Conservation (phyloP, 2,329 filamentous ascomycete species). For the Pyrenophora tritici-repentis region DNA sequence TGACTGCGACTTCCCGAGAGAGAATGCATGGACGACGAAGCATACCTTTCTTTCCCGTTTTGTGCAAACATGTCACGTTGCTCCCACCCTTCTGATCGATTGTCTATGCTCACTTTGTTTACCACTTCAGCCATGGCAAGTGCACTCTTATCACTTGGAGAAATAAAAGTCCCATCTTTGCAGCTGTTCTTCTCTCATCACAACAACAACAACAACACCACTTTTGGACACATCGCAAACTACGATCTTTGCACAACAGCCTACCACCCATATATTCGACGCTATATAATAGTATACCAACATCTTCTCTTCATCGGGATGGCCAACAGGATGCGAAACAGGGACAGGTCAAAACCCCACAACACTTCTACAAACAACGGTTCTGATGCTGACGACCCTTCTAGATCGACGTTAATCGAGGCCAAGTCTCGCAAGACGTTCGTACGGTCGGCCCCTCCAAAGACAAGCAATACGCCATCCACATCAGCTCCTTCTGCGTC, state of each 20-base stretch:
- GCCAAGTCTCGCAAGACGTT: not conserved
- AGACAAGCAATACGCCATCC: not conserved
- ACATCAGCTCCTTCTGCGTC: not conserved
- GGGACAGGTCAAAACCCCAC: slow-evolving; percentile 4
- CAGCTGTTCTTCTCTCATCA: slow-evolving; percentile 5
- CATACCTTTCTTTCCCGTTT: not conserved
- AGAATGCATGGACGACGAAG: not conserved
- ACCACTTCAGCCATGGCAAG: slow-evolving; percentile 12
- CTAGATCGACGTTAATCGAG: not conserved
- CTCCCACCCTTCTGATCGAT: not conserved
- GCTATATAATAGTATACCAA: slow-evolving; percentile 27
- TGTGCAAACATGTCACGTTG: not conserved
- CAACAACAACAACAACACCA: slow-evolving; percentile 13
- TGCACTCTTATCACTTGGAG: slow-evolving; percentile 4
- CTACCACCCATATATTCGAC: slow-evolving; percentile 29
- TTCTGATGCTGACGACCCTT: not conserved
- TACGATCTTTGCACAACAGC: slow-evolving; percentile 28
- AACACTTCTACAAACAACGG: not conserved
- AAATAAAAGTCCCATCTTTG: not conserved
- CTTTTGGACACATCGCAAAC: slow-evolving; percentile 16
- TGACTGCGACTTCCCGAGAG: slow-evolving; percentile 10
- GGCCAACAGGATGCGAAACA: slow-evolving; percentile 17
- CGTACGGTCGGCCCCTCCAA: not conserved
- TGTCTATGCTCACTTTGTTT: slow-evolving; percentile 1
- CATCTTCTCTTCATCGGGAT: slow-evolving; percentile 26